phyloP scores from a whole-genome alignment of 805 yeast genomes.

The Ogataea paradorogensis region DNA sequence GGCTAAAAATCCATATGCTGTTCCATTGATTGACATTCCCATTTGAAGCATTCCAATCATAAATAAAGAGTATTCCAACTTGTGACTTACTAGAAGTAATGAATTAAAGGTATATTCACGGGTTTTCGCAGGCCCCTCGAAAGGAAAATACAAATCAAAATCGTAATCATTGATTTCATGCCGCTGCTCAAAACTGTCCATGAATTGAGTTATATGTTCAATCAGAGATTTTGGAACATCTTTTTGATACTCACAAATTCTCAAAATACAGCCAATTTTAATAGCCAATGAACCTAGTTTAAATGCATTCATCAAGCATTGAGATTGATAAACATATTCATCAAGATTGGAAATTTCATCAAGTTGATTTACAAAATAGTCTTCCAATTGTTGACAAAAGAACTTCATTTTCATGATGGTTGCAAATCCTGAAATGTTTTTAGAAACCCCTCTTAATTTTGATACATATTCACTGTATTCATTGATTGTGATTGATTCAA shows the following conservation, averaged over 20 bases:
- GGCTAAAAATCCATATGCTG: not conserved
- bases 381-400: constrained; percentile 6
- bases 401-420: constrained; percentile 11
- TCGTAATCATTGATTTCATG: constrained; percentile 4
- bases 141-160: constrained; percentile 1
- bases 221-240: constrained; percentile 3
- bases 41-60: constrained; percentile 1
- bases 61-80: constrained; percentile 1
- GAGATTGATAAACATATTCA: constrained; percentile 10
- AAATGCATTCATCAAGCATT: constrained; percentile 7
- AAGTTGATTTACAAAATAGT: constrained; percentile 1
- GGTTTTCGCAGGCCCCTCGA: constrained; percentile 6
- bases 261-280: constrained; percentile 5
- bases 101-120: constrained; percentile 4
- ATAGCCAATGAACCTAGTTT: constrained; percentile 2
- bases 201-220: constrained; percentile 1
- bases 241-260: constrained; percentile 5
- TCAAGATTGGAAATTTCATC: constrained; percentile 4
- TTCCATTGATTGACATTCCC: constrained; percentile 8
- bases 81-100: not conserved
- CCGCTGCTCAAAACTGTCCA: constrained; percentile 6
- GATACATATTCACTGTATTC: constrained; percentile 7
- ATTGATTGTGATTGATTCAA: constrained; percentile 10
- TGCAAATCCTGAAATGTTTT: constrained; percentile 5
- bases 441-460: constrained; percentile 1